Evolutionary conservation across 139 green algal species (phyloP).

Genomic region (Gonium pectorale): DNA sequence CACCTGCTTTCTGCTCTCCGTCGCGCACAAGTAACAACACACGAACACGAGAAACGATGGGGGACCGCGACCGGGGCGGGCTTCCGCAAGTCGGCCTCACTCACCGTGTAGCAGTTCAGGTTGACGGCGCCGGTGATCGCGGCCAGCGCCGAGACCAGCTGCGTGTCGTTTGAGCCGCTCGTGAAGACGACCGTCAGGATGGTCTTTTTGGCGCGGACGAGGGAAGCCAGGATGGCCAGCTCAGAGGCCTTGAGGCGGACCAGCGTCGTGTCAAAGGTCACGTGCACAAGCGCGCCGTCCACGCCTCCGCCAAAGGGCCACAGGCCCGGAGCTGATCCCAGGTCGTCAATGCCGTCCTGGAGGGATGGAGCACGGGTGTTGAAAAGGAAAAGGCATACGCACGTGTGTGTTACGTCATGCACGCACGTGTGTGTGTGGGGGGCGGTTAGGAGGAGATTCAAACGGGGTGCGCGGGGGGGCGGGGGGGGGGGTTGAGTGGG

Average conservation of each 20-base stretch:
- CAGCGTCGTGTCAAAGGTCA: constrained; percentile 26
- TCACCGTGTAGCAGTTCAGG: not conserved
- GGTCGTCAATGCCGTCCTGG: constrained; percentile 17
- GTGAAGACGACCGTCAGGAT: constrained; percentile 13
- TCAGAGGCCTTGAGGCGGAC: not conserved
- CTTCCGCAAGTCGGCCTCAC: not conserved
- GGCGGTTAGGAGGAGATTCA: not conserved
- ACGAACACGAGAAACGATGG: no score
- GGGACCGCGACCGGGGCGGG: no score
- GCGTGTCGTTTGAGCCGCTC: not conserved
- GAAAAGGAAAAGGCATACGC: not conserved
- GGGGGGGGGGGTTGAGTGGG: no score
- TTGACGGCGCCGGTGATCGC: not conserved
- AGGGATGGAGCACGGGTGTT: not conserved
- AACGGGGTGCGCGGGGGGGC: not conserved
- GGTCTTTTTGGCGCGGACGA: not conserved
- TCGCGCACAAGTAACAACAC: no score
- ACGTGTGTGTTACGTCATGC: not conserved
- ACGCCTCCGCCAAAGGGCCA: not conserved
- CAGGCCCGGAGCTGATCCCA: not conserved
- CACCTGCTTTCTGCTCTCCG: not conserved
- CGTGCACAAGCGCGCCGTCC: constrained; percentile 9
- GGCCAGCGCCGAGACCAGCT: not conserved
- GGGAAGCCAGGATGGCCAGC: not conserved
- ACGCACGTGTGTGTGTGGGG: not conserved